A percentile compares a stretch with the other conserved stretches of the same genome.
Conservation (phyloP, 495 filamentous ascomycete genomes). For the Aspergillus bertholletiae region DNA sequence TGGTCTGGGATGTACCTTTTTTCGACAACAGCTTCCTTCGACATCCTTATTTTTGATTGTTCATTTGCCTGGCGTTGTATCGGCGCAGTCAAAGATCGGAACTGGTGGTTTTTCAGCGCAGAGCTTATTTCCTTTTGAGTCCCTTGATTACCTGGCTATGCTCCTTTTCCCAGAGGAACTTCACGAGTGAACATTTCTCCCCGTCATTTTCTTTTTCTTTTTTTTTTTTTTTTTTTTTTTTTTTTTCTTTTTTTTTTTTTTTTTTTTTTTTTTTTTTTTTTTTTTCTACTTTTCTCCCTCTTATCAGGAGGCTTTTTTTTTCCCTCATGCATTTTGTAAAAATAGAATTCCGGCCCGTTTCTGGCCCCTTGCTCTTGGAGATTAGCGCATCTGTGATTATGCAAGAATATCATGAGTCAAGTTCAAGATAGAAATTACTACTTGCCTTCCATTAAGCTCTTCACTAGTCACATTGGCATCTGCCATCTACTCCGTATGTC, state of each 20-base stretch:
- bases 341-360: conserved; percentile 38
- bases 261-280: conserved; percentile 12
- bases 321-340: conserved; percentile 41
- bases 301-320: conserved; percentile 17
- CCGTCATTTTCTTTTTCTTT: conserved; percentile 1
- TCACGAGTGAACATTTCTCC: conserved; percentile 9
- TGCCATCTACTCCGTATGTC: too few species aligned
- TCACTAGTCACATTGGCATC: too few species aligned
- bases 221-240: conserved; percentile 9
- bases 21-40: conserved; percentile 7
- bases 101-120: conserved; percentile 17
- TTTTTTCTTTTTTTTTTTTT: conserved; percentile 7
- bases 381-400: conserved; percentile 42
- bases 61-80: conserved; percentile 25
- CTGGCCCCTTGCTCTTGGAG: conserved; percentile 31
- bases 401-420: conserved; percentile 40
- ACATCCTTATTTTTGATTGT: conserved; percentile 16
- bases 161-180: not conserved
- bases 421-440: conserved; percentile 13
- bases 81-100: conserved; percentile 25
- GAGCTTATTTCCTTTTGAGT: conserved; percentile 12
- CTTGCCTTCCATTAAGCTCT: too few species aligned
- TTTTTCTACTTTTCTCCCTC: conserved; percentile 2
- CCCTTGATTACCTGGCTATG: conserved; percentile 8
- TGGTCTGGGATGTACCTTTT: conserved; percentile 6